Evolutionary conservation across 192 early-diverging fungal genomes (phyloP).

Genomic region (Haplosporangium gracile): DNA sequence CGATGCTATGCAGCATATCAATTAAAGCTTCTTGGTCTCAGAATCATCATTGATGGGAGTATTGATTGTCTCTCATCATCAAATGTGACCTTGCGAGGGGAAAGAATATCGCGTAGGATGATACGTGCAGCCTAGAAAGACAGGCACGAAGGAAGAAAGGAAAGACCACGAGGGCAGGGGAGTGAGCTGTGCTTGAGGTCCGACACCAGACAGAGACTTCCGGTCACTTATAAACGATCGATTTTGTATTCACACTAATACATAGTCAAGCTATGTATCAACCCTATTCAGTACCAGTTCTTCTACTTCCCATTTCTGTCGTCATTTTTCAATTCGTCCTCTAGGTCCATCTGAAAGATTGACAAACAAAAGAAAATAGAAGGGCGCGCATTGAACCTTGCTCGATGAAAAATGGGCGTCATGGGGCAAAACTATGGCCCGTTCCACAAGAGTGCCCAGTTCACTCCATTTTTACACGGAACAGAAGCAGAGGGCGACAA

Average conservation of each 20-base stretch:
- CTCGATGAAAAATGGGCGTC: background rate
- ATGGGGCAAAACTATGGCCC: background rate
- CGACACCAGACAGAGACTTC: background rate
- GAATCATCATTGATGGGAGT: background rate
- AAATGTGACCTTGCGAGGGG: too few relatives aligned
- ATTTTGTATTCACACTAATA: too few relatives aligned
- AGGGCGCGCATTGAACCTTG: background rate
- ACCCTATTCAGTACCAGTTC: background rate
- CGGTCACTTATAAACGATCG: background rate
- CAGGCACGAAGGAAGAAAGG: background rate
- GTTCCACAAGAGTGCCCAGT: background rate
- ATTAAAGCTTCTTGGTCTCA: conserved; percentile 1
- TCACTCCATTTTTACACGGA: background rate
- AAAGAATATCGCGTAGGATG: too few relatives aligned
- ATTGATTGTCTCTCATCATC: background rate
- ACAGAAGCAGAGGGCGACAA: too few relatives aligned
- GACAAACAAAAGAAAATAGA: background rate
- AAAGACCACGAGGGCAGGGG: background rate
- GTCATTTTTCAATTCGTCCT: background rate
- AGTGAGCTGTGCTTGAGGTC: background rate
- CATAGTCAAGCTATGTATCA: background rate
- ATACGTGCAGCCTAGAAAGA: background rate
- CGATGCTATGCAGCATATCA: background rate
- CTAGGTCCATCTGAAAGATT: background rate
- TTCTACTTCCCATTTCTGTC: background rate